These are phyloP conservation scores for Phaseolus coccineus DNA, from an alignment of 331 rosid species.

Conservation along the genomic window DNA sequence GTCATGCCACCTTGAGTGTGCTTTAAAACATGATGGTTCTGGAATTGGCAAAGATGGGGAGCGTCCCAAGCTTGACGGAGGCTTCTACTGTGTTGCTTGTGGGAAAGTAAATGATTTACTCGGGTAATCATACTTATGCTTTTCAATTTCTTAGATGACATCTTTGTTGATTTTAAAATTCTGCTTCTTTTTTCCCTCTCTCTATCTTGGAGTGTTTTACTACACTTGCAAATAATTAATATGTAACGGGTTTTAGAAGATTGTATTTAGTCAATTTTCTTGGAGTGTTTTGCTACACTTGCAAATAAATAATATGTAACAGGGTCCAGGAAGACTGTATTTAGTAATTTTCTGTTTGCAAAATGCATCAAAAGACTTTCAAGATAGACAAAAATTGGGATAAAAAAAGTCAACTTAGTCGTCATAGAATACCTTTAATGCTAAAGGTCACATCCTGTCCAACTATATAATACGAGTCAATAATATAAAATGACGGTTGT, in stretches of 20 bases:
- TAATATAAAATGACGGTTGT: neutral
- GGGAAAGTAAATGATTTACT: constrained; percentile 89
- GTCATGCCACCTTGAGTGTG: constrained; percentile 99
- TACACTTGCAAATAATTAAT: neutral
- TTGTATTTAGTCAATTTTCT: no score
- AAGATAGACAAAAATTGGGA: neutral
- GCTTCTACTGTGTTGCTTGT: constrained; percentile 84
- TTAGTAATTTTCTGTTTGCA: constrained; percentile 25
- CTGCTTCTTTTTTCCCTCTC: constrained; percentile 10
- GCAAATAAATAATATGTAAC: neutral
- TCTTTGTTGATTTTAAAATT: constrained; percentile 17
- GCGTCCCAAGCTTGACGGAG: constrained; percentile 71
- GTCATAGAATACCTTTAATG: neutral
- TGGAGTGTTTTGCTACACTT: constrained; percentile 16
- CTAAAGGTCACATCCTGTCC: neutral
- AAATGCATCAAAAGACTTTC: constrained; percentile 30
- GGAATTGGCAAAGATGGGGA: constrained; percentile 67
- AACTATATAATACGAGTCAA: neutral
- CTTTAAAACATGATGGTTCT: constrained; percentile 73
- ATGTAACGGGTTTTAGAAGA: no score
- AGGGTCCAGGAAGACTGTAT: neutral
- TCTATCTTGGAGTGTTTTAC: constrained; percentile 21
- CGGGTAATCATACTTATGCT: constrained; percentile 62
- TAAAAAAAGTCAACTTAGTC: constrained; percentile 8
- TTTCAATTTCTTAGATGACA: constrained; percentile 34